phyloP scores from a whole-genome alignment of 1,139 yeast genomes.

The Geotrichum fermentans region DNA sequence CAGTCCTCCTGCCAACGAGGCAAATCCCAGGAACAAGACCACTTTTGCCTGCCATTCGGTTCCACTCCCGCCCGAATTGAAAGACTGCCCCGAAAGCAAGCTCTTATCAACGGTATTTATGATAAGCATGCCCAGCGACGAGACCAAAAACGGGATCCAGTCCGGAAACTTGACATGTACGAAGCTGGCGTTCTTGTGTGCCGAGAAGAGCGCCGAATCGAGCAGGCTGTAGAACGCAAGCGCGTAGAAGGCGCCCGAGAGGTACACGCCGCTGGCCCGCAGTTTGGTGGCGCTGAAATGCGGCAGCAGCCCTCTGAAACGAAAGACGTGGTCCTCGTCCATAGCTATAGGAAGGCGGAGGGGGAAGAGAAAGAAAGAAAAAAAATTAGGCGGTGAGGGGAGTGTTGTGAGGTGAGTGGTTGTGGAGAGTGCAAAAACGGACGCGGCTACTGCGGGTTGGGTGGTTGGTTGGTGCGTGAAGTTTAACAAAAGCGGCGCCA shows the following conservation, averaged over 20 bases:
- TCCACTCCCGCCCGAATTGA: constrained; percentile 47
- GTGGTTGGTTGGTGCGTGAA: too few relatives aligned
- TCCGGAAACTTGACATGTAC: constrained; percentile 82
- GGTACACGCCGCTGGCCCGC: constrained; percentile 68
- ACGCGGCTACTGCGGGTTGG: too few relatives aligned
- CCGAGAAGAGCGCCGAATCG: constrained; percentile 83
- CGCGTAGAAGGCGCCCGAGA: constrained; percentile 74
- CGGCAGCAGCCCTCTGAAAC: constrained; percentile 28
- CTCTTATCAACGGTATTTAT: constrained; percentile 88
- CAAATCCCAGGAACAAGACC: constrained; percentile 86
- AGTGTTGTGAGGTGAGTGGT: too few relatives aligned
- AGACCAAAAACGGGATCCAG: constrained; percentile 91
- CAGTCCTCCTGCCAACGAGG: constrained; percentile 87
- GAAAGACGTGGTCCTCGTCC: constrained; percentile 23
- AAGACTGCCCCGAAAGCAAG: constrained; percentile 55
- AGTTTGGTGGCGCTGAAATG: constrained; percentile 56
- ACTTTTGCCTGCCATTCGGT: constrained; percentile 94
- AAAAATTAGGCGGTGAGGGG: too few relatives aligned
- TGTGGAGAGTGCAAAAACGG: too few relatives aligned
- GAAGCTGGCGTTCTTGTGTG: constrained; percentile 74
- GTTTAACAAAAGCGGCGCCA: too few relatives aligned
- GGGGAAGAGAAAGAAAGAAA: too few relatives aligned
- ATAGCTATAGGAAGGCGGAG: too few relatives aligned
- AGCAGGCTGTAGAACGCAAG: constrained; percentile 85
- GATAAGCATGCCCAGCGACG: constrained; percentile 84